Evolutionary conservation across 2,329 filamentous ascomycete species (phyloP), one percentile per base, ranked within the genome.

Genomic region (Escovopsis sp.): DNA sequence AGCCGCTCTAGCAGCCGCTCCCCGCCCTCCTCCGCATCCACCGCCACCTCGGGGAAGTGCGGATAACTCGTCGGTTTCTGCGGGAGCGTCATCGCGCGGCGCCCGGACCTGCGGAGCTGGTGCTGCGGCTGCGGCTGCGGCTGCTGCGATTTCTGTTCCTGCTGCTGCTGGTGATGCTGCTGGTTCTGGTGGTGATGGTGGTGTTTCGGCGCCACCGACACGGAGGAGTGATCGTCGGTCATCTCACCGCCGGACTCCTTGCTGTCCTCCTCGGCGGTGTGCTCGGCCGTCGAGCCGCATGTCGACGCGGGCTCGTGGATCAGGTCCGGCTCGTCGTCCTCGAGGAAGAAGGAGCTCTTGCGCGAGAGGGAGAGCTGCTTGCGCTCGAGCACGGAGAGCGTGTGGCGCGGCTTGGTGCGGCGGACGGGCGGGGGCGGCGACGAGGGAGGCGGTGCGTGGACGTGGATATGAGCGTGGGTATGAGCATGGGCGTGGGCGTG

Each of bases 291-390:
- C 5, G 48, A 33, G 16, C 43, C 36, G 15, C 42, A 42, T 24
- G 34, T 35, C 2, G 51, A 40, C 0, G 47, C 44, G 7, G 48
- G 49, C 8, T 40, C 41, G 20, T 46, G 44, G 5, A 47, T 46
- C n/a, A 50, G 47, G 20, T 56, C 54, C 1, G 51, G 43, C 27
- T 59, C 57, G 6, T 59, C 53, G 3, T 55, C 53, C 2, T 61
- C 52, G 0, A 57, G 48, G 33, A 57, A 57, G 1, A 52, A 50
- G 12, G 53, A 55, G 1, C 75, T 71, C 37, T 74, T 65, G 3
- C 77, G 68, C 1, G 79, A 76, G 78, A 94, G 89, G 14, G 84
- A 87, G 41, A 86, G 70, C 14, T 83, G 76, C 1, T 88, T 93
- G 38, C 87, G 80, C 54, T 93, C 86, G 4, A 81, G 72, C 0